phyloP scores from a whole-genome alignment of 108 stramenopile species.

The Parmales sp. region DNA sequence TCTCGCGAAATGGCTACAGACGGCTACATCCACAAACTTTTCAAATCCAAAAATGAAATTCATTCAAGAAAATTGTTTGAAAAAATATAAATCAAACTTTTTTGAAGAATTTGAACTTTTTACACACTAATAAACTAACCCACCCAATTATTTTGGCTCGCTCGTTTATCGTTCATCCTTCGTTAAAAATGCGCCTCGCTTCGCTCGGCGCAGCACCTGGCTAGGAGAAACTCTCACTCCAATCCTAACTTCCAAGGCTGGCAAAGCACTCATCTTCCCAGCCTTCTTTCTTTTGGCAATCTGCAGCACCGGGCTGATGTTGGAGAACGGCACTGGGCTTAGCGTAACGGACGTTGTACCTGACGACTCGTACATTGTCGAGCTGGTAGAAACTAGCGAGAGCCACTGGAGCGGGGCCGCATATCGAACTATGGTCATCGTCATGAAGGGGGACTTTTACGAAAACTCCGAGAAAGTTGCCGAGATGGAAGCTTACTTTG shows the following conservation, averaged over 20 bases:
- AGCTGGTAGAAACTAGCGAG: not conserved
- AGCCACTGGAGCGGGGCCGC: not conserved
- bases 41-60: no score
- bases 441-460: not conserved
- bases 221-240: not conserved
- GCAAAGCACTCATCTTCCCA: not conserved
- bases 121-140: no score
- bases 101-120: no score
- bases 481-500: not conserved
- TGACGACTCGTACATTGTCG: slow-evolving; percentile 9
- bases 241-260: not conserved
- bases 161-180: no score
- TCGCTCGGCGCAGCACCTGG: not conserved
- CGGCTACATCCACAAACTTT: no score
- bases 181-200: no score
- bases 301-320: not conserved
- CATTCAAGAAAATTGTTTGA: no score
- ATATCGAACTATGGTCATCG: not conserved
- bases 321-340: not conserved
- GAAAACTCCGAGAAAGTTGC: not conserved
- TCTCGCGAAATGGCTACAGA: no score
- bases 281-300: not conserved
- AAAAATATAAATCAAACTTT: no score
- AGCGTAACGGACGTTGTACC: slow-evolving; percentile 6
- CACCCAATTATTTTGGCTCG: no score